Percentiles rank a stretch among this genome's conserved stretches.
Conservation (phyloP, 352 stramenopile species). For the Phytopythium ostracodes region DNA sequence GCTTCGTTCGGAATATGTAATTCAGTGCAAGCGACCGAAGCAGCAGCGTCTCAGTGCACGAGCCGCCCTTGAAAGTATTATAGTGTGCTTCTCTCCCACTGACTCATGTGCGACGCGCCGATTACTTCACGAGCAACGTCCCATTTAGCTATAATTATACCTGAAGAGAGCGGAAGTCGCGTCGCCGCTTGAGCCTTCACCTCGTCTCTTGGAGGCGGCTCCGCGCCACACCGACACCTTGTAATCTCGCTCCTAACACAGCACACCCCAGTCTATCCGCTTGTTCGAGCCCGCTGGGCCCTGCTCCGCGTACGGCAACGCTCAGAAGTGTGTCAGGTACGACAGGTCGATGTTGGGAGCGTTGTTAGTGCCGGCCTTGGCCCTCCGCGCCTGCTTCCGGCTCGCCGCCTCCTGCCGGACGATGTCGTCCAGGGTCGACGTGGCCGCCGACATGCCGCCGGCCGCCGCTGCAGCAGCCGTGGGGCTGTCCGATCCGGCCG, state of each 20-base stretch:
- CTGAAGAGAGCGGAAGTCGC: background rate
- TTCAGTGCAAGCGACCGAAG: no score
- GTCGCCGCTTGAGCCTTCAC: background rate
- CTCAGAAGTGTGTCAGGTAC: constrained; percentile 22
- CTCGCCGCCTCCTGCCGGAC: constrained; percentile 14
- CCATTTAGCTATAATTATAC: constrained; percentile 1
- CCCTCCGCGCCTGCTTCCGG: constrained; percentile 11
- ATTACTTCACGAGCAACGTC: no score
- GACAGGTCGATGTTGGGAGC: constrained; percentile 20
- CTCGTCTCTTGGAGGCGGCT: constrained; percentile 1
- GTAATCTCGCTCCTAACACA: background rate
- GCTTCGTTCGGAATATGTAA: no score
- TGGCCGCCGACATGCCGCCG: background rate
- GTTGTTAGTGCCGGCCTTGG: constrained; percentile 6
- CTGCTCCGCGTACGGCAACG: background rate
- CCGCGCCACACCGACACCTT: background rate
- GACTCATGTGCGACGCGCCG: no score
- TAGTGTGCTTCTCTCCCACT: background rate
- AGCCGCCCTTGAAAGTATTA: background rate
- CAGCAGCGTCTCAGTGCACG: no score
- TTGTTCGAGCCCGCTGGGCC: background rate
- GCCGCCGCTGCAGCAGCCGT: constrained; percentile 1
- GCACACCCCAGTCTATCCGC: background rate
- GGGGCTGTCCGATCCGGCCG: constrained; percentile 20
- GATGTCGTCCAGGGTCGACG: constrained; percentile 12